A percentile compares a stretch with the other conserved stretches of the same genome.
These are phyloP conservation scores for Sporopachydermia lactativora DNA, from an alignment of 805 yeast species.

Conservation along the genomic window DNA sequence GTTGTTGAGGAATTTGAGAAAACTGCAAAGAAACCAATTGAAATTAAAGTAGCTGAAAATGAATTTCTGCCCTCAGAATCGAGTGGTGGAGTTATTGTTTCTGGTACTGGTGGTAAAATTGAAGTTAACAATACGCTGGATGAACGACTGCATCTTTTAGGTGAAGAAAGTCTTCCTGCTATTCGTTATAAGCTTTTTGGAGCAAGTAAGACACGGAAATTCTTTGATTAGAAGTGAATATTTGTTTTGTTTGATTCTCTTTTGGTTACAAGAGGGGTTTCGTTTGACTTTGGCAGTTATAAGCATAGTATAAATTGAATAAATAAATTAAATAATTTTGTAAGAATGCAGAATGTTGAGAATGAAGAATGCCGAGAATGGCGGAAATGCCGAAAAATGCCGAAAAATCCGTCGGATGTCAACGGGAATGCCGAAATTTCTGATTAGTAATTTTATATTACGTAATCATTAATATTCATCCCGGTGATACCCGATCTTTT, in stretches of 20 bases:
- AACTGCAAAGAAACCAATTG: conserved; percentile 42
- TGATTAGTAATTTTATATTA: neutral
- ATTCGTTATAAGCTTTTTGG: conserved; percentile 85
- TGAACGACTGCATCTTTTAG: conserved; percentile 76
- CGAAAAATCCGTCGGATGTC: no score
- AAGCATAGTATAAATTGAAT: no score
- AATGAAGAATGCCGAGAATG: no score
- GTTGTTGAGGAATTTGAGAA: conserved; percentile 53
- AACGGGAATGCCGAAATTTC: neutral
- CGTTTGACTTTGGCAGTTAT: no score
- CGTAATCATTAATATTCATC: no score
- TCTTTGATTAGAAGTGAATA: conserved; percentile 58
- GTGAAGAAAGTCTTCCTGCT: conserved; percentile 82
- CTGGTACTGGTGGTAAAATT: conserved; percentile 65
- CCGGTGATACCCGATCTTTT: neutral
- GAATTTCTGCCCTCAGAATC: conserved; percentile 42
- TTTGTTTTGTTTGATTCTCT: no score
- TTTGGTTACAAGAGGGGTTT: no score
- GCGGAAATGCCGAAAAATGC: no score
- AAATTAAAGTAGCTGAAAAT: conserved; percentile 40
- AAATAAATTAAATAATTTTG: no score
- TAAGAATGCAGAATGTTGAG: no score
- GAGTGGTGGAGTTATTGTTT: conserved; percentile 77
- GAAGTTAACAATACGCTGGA: conserved; percentile 88
- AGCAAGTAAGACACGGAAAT: conserved; percentile 72